Base-by-base conservation (phyloP, 1,284 basidiomycete genomes). In the Waitea zeae region DNA sequence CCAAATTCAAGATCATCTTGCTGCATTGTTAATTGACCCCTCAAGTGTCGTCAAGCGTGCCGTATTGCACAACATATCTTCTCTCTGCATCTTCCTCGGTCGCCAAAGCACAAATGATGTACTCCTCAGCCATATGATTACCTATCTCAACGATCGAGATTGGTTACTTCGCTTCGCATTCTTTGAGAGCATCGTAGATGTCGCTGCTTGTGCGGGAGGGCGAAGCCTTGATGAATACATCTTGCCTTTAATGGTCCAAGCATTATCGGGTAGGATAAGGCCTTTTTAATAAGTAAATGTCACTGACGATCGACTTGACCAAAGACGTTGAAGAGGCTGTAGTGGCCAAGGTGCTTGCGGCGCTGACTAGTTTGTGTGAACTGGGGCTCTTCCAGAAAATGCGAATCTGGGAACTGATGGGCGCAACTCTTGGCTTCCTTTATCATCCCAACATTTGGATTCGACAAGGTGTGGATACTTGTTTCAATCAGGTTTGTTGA, bases 361-460 rank as follows among this genome's bases (percentile, higher is more conserved):
- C 90, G 1, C 61, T 98, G 31, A 84, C 82, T 0, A 83, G 77
- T 46, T 63, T 98, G 13, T 83, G 84, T 36, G 81, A 90, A 46
- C 64, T 90, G 3, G 80, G 84, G 0, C 54, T 97, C 3, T 80
- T 97, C 51, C 77, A 84, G 49, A 87, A 89, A 49, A 80, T 83
- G 68, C 70, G 81, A n/a, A 74, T 95, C 30, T 92, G 90, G 86
- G 89, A 97, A 42, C 61, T 96, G 22, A 83, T 95, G 66, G 83
- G 76, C 36, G 73, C 77, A 0, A 79, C 82, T 0, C 59, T 88
- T 5, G 84, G 87, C 1, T 92, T 97, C 49, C 57, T 98, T 27
- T 93, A 87, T 45, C 95, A 99, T 53, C 93, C 95, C 0, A 93
- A 96, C 52, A 57, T 74, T n/a, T 97, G 93, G 92, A 84, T 98